Base-by-base conservation (phyloP, 2,329 filamentous ascomycete species). In the Colletotrichum musae region DNA sequence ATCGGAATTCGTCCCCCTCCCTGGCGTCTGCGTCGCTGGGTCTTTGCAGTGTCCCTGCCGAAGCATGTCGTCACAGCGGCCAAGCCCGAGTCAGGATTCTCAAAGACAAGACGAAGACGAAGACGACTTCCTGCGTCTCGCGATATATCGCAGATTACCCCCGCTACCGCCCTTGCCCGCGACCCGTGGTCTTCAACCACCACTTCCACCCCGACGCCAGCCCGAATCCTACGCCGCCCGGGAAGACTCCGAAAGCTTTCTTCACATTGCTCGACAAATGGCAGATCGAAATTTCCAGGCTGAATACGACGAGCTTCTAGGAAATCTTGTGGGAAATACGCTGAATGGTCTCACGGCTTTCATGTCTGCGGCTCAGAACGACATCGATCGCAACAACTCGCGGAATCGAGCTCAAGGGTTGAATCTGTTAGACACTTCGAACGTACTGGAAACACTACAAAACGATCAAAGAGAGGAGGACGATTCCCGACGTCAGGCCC, bases 61-160 rank as follows among this genome's bases (percentile, higher is more conserved):
- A 70, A 72, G 71, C 50, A 72, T 72, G 71, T 71, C 71, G 61
- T 63, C 71, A 28, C 68, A 54, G 53, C 69, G 58, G 69, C 69
- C 65, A 59, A 54, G 51, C 28, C 67, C 70, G 47, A 70, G 62
- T 51, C 67, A 66, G 16, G 75, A 75, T 72, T 73, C 78, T 68
- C 72, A 76, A 64, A 75, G 73, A 58, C 77, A 76, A 64, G 76
- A 77, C 72, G 74, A 78, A 51, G 76, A 80, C 70, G 76, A 77
- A 72, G 74, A 78, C 52, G 76, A 80, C 70, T 79, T 76, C 58
- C 78, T 78, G 39, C 74, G 78, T 41, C 75, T 80, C 45, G 60
- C 65, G 24, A 75, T 79, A 26, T 71, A 73, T 28, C 73, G 77
- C 28, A 72, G 77, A 65, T 71, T 81, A 5, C 77, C 80, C 13